These are phyloP conservation scores for Neopestalotiopsis rosae DNA, from an alignment of 2,329 filamentous ascomycete species.

Conservation along the genomic window DNA sequence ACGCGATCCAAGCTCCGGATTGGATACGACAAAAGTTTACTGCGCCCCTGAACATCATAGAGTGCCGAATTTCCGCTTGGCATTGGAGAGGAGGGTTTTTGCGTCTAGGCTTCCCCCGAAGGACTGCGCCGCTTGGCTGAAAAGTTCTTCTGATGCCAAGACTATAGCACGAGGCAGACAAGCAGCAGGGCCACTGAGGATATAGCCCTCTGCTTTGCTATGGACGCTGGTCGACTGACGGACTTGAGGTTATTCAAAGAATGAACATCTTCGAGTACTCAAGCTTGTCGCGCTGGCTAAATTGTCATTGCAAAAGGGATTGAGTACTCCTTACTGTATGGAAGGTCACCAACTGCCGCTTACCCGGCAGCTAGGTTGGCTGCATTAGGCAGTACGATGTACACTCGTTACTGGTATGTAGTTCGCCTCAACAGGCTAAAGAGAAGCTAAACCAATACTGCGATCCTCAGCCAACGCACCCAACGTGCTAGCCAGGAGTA, in stretches of 20 bases:
- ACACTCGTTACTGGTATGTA: neutral
- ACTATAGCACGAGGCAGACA: too few species aligned
- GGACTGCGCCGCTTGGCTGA: neutral
- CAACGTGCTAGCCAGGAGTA: neutral
- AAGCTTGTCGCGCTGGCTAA: too few species aligned
- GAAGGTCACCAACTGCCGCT: neutral
- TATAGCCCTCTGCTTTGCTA: too few species aligned
- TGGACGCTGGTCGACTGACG: too few species aligned
- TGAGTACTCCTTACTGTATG: neutral
- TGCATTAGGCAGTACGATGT: neutral
- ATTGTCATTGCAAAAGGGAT: too few species aligned
- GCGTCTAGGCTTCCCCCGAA: neutral
- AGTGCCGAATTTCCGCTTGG: constrained; percentile 9
- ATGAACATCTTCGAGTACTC: too few species aligned
- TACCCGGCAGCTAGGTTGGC: neutral
- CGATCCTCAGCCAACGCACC: neutral
- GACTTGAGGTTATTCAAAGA: too few species aligned
- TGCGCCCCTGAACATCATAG: neutral
- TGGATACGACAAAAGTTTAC: neutral
- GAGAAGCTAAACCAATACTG: neutral
- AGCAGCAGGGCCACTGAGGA: too few species aligned
- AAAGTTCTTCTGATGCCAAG: neutral
- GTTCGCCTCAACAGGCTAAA: neutral
- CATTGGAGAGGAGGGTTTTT: neutral
- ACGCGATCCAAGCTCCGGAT: neutral